These are phyloP conservation scores for Styphnolobium japonicum DNA, from an alignment of 306 rosid species.

Conservation along the genomic window DNA sequence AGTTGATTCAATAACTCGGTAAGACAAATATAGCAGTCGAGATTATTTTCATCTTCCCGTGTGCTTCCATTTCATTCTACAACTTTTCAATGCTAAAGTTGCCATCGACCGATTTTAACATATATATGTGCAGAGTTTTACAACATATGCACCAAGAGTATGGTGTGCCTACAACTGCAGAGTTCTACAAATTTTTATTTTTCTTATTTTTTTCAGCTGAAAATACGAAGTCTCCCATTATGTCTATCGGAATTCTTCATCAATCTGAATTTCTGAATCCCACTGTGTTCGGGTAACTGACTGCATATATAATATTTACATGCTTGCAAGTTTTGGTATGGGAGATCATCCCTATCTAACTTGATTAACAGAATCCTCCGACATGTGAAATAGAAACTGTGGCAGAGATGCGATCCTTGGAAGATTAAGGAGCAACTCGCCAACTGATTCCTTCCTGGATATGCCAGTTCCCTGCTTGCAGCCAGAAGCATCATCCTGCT, in stretches of 20 bases:
- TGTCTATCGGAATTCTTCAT: constrained; percentile 36
- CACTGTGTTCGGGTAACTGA: constrained; percentile 14
- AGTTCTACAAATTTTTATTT: neutral
- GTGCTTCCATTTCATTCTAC: neutral
- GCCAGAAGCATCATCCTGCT: constrained; percentile 34
- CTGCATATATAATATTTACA: constrained; percentile 33
- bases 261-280: constrained; percentile 46
- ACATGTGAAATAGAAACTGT: constrained; percentile 49
- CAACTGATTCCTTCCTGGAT: constrained; percentile 66
- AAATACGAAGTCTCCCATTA: neutral
- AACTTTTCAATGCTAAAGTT: neutral
- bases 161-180: neutral
- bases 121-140: neutral
- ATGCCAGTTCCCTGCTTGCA: constrained; percentile 47
- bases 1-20: neutral
- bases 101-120: neutral
- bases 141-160: neutral
- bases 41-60: neutral
- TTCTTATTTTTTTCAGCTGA: neutral
- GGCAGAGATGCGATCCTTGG: constrained; percentile 84
- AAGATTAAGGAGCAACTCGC: constrained; percentile 64
- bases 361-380: constrained; percentile 46
- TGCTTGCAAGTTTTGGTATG: constrained; percentile 13
- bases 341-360: constrained; percentile 34
- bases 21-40: neutral